Conservation (phyloP, 1,284 basidiomycete species). For the Leccinum solheimii region DNA sequence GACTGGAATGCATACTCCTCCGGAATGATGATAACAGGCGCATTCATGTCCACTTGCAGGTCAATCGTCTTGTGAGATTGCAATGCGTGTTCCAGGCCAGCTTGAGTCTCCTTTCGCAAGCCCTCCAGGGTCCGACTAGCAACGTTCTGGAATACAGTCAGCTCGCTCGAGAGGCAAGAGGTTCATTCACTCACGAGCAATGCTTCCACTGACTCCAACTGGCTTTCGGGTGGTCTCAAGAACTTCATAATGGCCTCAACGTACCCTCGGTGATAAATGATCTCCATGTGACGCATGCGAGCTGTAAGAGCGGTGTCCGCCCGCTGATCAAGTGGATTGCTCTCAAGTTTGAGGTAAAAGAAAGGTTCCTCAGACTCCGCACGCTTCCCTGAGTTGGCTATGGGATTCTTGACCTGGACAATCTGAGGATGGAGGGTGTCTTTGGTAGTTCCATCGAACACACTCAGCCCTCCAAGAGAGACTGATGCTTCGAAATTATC, state of each 20-base stretch:
- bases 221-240: conserved; percentile 93
- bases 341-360: conserved; percentile 92
- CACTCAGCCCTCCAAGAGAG: conserved; percentile 85
- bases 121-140: conserved; percentile 96
- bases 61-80: conserved; percentile 96
- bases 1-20: conserved; percentile 66
- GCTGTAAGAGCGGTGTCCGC: conserved; percentile 92
- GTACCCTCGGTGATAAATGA: conserved; percentile 95
- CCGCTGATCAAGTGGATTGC: conserved; percentile 89
- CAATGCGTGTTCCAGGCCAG: conserved; percentile 92
- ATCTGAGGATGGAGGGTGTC: conserved; percentile 90
- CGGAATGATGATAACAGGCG: conserved; percentile 96
- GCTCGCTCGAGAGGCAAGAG: neutral
- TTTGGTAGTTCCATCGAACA: conserved; percentile 89
- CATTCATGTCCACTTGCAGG: conserved; percentile 94
- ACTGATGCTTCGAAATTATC: conserved; percentile 82
- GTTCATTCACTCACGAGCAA: conserved; percentile 57
- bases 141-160: conserved; percentile 59
- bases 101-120: conserved; percentile 91
- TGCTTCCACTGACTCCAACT: conserved; percentile 93
- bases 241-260: conserved; percentile 92
- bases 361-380: conserved; percentile 68
- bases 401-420: conserved; percentile 81
- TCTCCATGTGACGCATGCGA: conserved; percentile 95
- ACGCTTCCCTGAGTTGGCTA: conserved; percentile 24